These are phyloP conservation scores for Cordyceps cicadae DNA, from an alignment of 2,329 filamentous ascomycete genomes.

Conservation along the genomic window DNA sequence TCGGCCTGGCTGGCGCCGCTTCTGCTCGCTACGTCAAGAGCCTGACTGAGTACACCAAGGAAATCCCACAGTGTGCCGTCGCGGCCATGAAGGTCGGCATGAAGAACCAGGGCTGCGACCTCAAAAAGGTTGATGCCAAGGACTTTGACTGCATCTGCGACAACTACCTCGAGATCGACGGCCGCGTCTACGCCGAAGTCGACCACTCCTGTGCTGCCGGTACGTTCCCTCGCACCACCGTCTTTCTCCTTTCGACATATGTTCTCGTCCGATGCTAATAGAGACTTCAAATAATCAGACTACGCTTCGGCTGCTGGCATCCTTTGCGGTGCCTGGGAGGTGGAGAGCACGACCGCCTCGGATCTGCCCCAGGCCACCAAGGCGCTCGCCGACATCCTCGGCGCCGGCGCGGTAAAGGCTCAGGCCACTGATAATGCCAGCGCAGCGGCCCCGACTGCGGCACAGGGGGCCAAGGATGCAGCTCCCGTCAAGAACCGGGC, in stretches of 20 bases:
- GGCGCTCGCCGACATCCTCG: slow-evolving; percentile 5
- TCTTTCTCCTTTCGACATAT: neutral
- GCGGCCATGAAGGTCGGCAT: slow-evolving; percentile 4
- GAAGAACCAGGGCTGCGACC: slow-evolving; percentile 8
- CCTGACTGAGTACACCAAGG: slow-evolving; percentile 10
- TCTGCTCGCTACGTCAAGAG: slow-evolving; percentile 5
- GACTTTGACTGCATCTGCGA: slow-evolving; percentile 12
- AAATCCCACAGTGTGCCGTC: slow-evolving; percentile 2
- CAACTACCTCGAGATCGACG: slow-evolving; percentile 7
- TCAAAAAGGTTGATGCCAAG: neutral
- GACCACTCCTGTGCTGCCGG: slow-evolving; percentile 5
- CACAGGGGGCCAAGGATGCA: neutral
- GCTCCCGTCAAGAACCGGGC: slow-evolving; percentile 3
- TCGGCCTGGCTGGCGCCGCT: neutral
- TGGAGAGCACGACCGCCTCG: slow-evolving; percentile 6
- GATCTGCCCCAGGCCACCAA: slow-evolving; percentile 8
- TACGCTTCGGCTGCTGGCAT: slow-evolving; percentile 1
- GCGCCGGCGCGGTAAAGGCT: neutral
- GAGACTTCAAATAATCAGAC: neutral
- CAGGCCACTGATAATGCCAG: neutral
- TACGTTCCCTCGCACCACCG: neutral
- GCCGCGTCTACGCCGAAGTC: slow-evolving; percentile 6
- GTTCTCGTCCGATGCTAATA: neutral
- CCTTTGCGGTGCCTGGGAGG: slow-evolving; percentile 8
- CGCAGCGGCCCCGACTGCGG: neutral